phyloP scores from a whole-genome alignment of 2,329 filamentous ascomycete genomes.

The Diaporthe helianthi region DNA sequence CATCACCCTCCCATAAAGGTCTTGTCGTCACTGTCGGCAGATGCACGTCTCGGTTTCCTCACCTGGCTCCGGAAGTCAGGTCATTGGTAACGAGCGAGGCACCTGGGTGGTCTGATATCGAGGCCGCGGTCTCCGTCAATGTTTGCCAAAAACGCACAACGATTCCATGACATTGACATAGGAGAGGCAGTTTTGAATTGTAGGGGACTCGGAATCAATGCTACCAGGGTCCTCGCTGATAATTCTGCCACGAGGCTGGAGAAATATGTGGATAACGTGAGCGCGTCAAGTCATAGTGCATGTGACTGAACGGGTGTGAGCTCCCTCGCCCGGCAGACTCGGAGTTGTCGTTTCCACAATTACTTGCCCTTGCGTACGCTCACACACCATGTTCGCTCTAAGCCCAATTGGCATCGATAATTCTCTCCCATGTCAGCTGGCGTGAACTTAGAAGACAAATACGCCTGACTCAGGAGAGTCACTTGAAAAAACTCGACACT shows the following conservation, averaged over 20 bases:
- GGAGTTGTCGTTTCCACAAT: neutral
- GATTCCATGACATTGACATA: no score
- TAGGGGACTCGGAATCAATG: no score
- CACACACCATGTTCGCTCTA: no score
- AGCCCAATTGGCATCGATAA: neutral
- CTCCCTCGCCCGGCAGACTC: neutral
- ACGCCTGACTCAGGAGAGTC: neutral
- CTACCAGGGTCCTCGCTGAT: neutral
- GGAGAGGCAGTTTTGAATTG: no score
- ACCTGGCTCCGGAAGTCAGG: neutral
- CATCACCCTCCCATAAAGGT: no score
- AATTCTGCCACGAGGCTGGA: neutral
- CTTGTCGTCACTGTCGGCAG: neutral
- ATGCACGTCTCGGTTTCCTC: no score
- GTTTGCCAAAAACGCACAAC: neutral
- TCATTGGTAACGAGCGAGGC: no score
- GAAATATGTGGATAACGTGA: neutral
- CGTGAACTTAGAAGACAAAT: neutral
- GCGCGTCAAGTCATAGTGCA: neutral
- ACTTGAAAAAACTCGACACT: neutral
- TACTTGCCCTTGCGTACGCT: no score
- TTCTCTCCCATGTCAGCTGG: no score
- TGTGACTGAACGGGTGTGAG: neutral
- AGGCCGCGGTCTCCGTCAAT: neutral
- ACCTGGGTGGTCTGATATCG: neutral